A percentile compares a stretch with the other conserved stretches of the same genome.
Conservation (phyloP, 2,329 filamentous ascomycete genomes). For the Amphichorda felina region DNA sequence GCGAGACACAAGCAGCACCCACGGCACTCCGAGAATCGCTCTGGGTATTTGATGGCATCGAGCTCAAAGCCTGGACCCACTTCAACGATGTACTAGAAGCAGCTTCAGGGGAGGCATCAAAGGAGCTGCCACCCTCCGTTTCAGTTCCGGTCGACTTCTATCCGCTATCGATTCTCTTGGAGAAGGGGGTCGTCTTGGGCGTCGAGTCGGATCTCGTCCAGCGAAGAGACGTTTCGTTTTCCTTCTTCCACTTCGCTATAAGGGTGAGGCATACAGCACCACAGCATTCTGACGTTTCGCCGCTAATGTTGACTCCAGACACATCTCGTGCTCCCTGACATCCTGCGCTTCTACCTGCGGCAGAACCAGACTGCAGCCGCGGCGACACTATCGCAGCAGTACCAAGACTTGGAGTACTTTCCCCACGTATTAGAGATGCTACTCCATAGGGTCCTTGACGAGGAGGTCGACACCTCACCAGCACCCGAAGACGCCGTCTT, state of each 20-base stretch:
- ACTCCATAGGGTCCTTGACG: conserved; percentile 84
- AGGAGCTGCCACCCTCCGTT: conserved; percentile 63
- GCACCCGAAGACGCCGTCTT: conserved; percentile 52
- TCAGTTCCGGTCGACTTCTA: conserved; percentile 89
- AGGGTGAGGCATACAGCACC: too few relatives aligned
- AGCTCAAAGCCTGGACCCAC: conserved; percentile 82
- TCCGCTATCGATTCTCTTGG: conserved; percentile 75
- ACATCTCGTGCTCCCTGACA: conserved; percentile 82
- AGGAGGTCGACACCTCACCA: conserved; percentile 70
- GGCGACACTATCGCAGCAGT: conserved; percentile 70
- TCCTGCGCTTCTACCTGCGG: conserved; percentile 68
- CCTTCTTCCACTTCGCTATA: conserved; percentile 78
- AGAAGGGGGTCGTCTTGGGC: conserved; percentile 81
- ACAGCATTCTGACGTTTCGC: not conserved
- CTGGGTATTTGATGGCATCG: conserved; percentile 85
- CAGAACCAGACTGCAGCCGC: conserved; percentile 71
- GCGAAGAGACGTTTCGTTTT: conserved; percentile 81
- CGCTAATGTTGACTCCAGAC: conserved; percentile 40
- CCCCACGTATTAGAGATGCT: conserved; percentile 86
- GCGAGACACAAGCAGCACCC: conserved; percentile 2
- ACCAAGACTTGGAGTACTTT: conserved; percentile 82
- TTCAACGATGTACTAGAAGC: conserved; percentile 72
- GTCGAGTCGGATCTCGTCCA: conserved; percentile 92
- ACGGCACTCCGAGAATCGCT: conserved; percentile 67
- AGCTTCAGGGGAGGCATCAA: conserved; percentile 47